Evolutionary conservation across 495 filamentous ascomycete species (phyloP).

Genomic region (Podospora pseudoanserina): DNA sequence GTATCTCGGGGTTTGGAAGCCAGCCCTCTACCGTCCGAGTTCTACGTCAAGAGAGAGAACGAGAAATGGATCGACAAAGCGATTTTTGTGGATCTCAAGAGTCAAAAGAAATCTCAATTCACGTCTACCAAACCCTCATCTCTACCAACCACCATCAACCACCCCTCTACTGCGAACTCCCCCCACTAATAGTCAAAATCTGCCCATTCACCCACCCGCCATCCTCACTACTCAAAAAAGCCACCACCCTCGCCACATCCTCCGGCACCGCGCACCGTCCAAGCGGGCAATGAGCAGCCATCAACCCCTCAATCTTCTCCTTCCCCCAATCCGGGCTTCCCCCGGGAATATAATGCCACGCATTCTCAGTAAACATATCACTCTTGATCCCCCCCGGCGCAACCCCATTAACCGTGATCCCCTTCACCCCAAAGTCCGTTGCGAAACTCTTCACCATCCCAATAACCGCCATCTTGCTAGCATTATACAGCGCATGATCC

Average conservation of each 20-base stretch:
- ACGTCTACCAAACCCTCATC: background rate
- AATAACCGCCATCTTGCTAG: constrained; percentile 73
- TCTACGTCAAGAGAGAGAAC: no score
- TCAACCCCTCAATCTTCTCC: constrained; percentile 35
- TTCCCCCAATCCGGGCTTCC: constrained; percentile 26
- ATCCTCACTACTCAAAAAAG: constrained; percentile 54
- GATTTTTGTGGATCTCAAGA: background rate
- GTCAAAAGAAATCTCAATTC: background rate
- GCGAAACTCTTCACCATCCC: constrained; percentile 74
- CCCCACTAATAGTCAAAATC: background rate
- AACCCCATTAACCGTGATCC: constrained; percentile 73
- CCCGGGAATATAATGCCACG: constrained; percentile 61
- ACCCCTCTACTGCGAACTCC: background rate
- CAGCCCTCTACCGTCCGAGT: no score
- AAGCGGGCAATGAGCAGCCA: constrained; percentile 36
- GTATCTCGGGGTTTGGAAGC: no score
- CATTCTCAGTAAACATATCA: constrained; percentile 69
- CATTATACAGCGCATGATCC: constrained; percentile 72
- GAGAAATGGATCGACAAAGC: no score
- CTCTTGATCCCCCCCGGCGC: constrained; percentile 75
- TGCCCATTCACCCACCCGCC: constrained; percentile 58
- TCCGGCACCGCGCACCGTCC: constrained; percentile 47
- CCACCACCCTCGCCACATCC: constrained; percentile 56
- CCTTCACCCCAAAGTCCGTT: constrained; percentile 65
- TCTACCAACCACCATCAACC: background rate